Base-by-base conservation (phyloP, 805 yeast species). In the Ascoidea rubescens region DNA sequence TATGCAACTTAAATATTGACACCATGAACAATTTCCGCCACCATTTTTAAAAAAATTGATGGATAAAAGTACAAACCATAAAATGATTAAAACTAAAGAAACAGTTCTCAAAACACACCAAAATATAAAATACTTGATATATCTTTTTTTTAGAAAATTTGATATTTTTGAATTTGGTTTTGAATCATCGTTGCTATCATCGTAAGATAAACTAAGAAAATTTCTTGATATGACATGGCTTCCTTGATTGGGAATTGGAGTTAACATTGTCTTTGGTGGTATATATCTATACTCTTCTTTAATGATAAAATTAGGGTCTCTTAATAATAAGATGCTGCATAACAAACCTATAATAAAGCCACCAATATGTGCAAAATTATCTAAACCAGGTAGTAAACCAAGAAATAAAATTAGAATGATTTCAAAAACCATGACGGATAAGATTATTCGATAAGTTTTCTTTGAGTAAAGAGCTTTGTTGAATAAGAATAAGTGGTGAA, bases 361-460 rank as follows among this genome's bases (percentile, higher is more conserved):
- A 8, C 90, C 90, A 57, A 84, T 75, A 62, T 84, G 89, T 47
- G 84, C 73, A 60, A 84, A 84, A 61, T 84, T 84, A 63, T 84
- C 90, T 51, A 84, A 61, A 0, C 90, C 90, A 0, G 90, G 90
- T 14, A 84, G 65, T 17, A 84, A 67, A 0, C 90, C 90, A 17
- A 84, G 65, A 5, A 75, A 83, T 48, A 84, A 71, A 45, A 81
- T 72, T 4, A 82, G 69, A 10, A 82, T 59, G 44, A 84, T 72
- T 60, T 84, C 88, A 7, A 67, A 65, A n/a, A 80, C 54, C 65
- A 79, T 73, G 12, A 74, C 68, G 28, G 63, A 49, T 10, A 84
- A 64, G 42, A 74, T 68, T 5, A 73, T 60, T 43, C 66, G 68
- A 55, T 78, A 85, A 47, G 69, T 69, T 31, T 70, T 69, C 30